phyloP scores from a whole-genome alignment of 768 basidiomycete species.

The Boletus rubropictus region DNA sequence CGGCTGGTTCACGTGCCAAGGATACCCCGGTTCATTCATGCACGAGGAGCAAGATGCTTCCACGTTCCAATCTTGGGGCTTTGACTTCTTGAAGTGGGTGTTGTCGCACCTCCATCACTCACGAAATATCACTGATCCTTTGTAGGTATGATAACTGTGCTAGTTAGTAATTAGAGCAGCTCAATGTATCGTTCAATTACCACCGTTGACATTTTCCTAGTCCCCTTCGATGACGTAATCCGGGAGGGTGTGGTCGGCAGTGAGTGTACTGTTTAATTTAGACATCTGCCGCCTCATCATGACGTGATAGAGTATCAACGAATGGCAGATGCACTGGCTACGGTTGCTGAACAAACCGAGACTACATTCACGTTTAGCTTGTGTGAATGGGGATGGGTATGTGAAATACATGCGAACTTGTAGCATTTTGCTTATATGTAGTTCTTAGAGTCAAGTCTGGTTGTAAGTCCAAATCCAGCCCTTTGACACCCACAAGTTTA shows the following conservation, averaged over 20 bases:
- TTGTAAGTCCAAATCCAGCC: conserved; percentile 42
- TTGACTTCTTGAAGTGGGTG: conserved; percentile 56
- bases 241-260: conserved; percentile 50
- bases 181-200: not conserved
- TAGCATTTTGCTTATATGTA: not conserved
- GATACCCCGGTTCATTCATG: conserved; percentile 57
- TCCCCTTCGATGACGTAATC: conserved; percentile 52
- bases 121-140: not conserved
- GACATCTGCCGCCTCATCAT: not conserved
- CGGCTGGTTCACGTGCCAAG: conserved; percentile 59
- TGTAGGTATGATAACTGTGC: conserved; percentile 57
- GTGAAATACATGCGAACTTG: conserved; percentile 12
- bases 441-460: conserved; percentile 51
- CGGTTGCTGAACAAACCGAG: conserved; percentile 40
- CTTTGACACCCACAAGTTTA: not conserved
- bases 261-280: conserved; percentile 25
- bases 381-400: conserved; percentile 63
- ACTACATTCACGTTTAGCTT: conserved; percentile 55
- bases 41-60: conserved; percentile 57
- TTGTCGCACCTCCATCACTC: not conserved
- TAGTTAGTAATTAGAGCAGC: conserved; percentile 28
- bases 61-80: conserved; percentile 57
- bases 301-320: conserved; percentile 45
- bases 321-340: conserved; percentile 52
- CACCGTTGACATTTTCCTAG: conserved; percentile 23